Evolutionary conservation across 345 rosid species (phyloP), one percentile per base, ranked within the genome.

Genomic region (Lagerstroemia speciosa): DNA sequence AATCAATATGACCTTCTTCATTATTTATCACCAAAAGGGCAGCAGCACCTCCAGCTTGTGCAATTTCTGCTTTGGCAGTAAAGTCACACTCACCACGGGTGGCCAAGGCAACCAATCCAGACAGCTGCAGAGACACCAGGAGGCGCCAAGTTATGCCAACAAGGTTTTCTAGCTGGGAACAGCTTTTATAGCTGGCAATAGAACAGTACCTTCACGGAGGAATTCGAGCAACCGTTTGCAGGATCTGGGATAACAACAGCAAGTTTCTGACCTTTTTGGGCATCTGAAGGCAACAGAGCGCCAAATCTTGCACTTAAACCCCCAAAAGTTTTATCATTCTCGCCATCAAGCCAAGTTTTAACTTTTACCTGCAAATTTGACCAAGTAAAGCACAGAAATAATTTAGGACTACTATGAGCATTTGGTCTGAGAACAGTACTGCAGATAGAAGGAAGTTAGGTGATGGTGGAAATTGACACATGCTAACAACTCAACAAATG

Each of bases 241-340:
- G 99, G 99, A 79, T 80, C 71, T n/a, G 96, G 75, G 66, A 86
- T 70, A 76, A 81, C 69, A 67, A 82, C 89, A 38, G 88, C 66
- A 45, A 83, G 67, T 77, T 77, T 88, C 73, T 77, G 48, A 75
- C 76, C 76, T 61, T 89, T 75, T 55, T 80, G 73, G 74, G 75
- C 81, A 52, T 78, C 80, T 69, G 84, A 69, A 67, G 97, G 91
- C 80, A 90, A 78, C 33, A 69, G 3, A 29, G 82, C 81, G 34
- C 99, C 98, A 70, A 92, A 95, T 45, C 81, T 81, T 33, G 98
- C 99, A 82, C 84, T 87, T 80, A 90, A 71, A 24, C 97, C 98
- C n/a, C 75, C 65, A 34, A 87, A 48, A 63, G 79, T 80, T 65
- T 88, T 78, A 52, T 77, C 84, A 75, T 82, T 80, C 33, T 41